phyloP scores from a whole-genome alignment of 2,329 filamentous ascomycete genomes.

The Xylariaceae sp. region DNA sequence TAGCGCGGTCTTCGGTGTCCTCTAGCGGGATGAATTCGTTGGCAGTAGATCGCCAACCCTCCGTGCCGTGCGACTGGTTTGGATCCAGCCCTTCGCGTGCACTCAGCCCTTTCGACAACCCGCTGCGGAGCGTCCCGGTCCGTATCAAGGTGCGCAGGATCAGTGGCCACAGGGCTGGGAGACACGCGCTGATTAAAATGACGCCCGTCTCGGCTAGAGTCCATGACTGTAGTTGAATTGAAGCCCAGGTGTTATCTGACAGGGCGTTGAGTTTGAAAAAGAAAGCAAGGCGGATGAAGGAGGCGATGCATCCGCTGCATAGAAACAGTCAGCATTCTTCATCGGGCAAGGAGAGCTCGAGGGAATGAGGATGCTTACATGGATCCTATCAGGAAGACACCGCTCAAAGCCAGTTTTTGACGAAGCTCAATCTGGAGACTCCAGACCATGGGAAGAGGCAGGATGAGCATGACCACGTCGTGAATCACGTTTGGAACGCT shows the following conservation, averaged over 20 bases:
- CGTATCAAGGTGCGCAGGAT: not conserved
- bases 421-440: slow-evolving; percentile 14
- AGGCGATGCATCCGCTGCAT: slow-evolving; percentile 17
- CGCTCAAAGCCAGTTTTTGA: slow-evolving; percentile 18
- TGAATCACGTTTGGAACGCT: slow-evolving; percentile 17
- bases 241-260: slow-evolving; percentile 18
- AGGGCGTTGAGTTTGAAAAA: slow-evolving; percentile 16
- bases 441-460: slow-evolving; percentile 17
- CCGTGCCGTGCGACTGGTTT: not conserved
- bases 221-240: slow-evolving; percentile 18
- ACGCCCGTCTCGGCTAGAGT: slow-evolving; percentile 18
- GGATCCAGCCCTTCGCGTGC: not conserved
- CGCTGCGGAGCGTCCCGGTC: not conserved
- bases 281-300: slow-evolving; percentile 16
- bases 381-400: slow-evolving; percentile 19
- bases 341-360: no score
- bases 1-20: slow-evolving; percentile 1
- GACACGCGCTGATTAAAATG: slow-evolving; percentile 18
- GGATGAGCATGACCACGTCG: slow-evolving; percentile 19
- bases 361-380: slow-evolving; percentile 9
- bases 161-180: slow-evolving; percentile 9
- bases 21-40: slow-evolving; percentile 6
- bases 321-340: not conserved
- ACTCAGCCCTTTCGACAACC: not conserved
- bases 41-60: slow-evolving; percentile 1